phyloP scores from a whole-genome alignment of 1,139 yeast genomes.

The Saccharomycopsis hybrid region DNA sequence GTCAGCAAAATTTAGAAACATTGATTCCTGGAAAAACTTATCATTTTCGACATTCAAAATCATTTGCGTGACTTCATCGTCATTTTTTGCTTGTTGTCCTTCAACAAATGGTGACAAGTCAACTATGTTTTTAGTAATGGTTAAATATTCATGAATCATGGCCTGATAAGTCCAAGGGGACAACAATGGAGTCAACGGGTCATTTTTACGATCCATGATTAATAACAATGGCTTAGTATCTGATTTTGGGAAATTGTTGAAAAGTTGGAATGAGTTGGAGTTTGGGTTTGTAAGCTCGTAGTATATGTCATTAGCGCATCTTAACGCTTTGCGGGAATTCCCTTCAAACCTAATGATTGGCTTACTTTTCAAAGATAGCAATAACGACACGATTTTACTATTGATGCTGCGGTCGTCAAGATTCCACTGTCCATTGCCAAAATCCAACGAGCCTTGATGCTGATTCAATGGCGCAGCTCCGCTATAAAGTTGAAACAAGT shows the following conservation, averaged over 20 bases:
- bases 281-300: conserved; percentile 36
- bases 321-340: conserved; percentile 53
- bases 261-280: conserved; percentile 12
- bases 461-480: conserved; percentile 28
- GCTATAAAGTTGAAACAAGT: conserved; percentile 39
- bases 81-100: conserved; percentile 18
- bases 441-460: conserved; percentile 38
- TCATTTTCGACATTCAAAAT: conserved; percentile 67
- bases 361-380: conserved; percentile 66
- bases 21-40: conserved; percentile 66
- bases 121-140: conserved; percentile 75
- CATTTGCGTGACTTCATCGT: conserved; percentile 48
- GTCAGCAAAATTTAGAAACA: conserved; percentile 91
- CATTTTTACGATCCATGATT: conserved; percentile 78
- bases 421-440: background rate
- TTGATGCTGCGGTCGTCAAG: background rate
- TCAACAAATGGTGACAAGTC: conserved; percentile 40
- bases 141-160: conserved; percentile 90
- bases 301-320: conserved; percentile 65
- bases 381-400: conserved; percentile 54
- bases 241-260: conserved; percentile 41
- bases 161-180: conserved; percentile 98
- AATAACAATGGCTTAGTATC: conserved; percentile 73
- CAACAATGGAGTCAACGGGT: conserved; percentile 86
- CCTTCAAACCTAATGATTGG: conserved; percentile 76